A percentile compares a stretch with the other conserved stretches of the same genome.
phyloP scores from a whole-genome alignment of 2,329 filamentous ascomycete genomes.

The Botrytis hyacinthi region DNA sequence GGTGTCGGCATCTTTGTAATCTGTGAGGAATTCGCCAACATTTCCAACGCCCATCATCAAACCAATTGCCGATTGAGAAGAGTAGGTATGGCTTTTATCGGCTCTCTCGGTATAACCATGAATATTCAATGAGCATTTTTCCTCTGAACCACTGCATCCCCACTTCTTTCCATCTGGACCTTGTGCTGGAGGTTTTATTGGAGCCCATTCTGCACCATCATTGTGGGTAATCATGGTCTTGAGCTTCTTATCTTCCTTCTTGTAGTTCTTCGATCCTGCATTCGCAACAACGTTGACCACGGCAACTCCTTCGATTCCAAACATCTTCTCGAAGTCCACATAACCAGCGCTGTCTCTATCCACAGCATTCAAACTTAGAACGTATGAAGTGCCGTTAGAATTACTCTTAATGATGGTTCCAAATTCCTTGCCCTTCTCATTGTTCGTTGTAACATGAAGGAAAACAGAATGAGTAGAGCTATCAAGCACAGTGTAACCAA shows the following conservation, averaged over 20 bases:
- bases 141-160: constrained; percentile 61
- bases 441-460: constrained; percentile 82
- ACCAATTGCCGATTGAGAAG: constrained; percentile 82
- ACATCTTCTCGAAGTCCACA: constrained; percentile 96
- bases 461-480: constrained; percentile 94
- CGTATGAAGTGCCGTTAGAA: constrained; percentile 94
- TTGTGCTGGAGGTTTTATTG: constrained; percentile 67
- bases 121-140: constrained; percentile 82
- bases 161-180: constrained; percentile 71
- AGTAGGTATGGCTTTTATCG: constrained; percentile 81
- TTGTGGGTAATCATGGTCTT: constrained; percentile 95
- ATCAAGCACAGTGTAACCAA: constrained; percentile 88
- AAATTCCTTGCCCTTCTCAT: constrained; percentile 62
- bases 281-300: constrained; percentile 86
- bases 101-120: constrained; percentile 92
- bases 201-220: constrained; percentile 84
- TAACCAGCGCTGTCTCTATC: constrained; percentile 76
- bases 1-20: constrained; percentile 65
- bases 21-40: constrained; percentile 59
- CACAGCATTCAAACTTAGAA: constrained; percentile 75
- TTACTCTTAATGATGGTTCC: constrained; percentile 97
- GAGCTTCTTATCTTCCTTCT: constrained; percentile 70
- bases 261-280: constrained; percentile 51
- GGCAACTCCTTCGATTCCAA: constrained; percentile 84
- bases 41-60: constrained; percentile 91